Evolutionary conservation across 1,139 yeast genomes (phyloP).

Genomic region (Scheffersomyces segobiensis): DNA sequence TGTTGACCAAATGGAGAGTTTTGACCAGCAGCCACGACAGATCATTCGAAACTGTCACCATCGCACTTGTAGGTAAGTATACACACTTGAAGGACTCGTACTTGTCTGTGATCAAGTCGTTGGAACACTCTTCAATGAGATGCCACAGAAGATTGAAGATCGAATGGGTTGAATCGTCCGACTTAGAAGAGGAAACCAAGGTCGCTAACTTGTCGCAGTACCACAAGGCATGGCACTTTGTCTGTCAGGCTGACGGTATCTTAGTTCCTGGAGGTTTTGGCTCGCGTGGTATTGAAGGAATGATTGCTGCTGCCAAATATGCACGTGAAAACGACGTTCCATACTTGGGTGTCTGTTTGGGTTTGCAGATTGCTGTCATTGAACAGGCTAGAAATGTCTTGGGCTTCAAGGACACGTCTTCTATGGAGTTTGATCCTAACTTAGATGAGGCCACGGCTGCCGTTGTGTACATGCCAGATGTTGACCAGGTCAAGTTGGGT

Average conservation of each 20-base stretch:
- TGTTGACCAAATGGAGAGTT: conserved; percentile 77
- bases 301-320: conserved; percentile 96
- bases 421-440: conserved; percentile 78
- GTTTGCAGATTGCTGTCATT: conserved; percentile 95
- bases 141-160: conserved; percentile 82
- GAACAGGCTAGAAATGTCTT: conserved; percentile 86
- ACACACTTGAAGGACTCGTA: conserved; percentile 94
- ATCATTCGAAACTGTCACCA: conserved; percentile 82
- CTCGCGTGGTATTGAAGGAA: conserved; percentile 95
- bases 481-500: conserved; percentile 92
- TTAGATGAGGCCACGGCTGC: conserved; percentile 67
- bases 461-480: conserved; percentile 98
- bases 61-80: conserved; percentile 96
- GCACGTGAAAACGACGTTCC: conserved; percentile 96
- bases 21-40: conserved; percentile 79
- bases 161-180: conserved; percentile 94
- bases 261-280: conserved; percentile 99
- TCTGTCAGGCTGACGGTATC: conserved; percentile 95
- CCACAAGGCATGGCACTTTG: conserved; percentile 94
- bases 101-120: conserved; percentile 89
- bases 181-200: conserved; percentile 76
- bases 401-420: conserved; percentile 68
- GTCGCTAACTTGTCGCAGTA: conserved; percentile 67
- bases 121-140: conserved; percentile 93
- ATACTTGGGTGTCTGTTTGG: conserved; percentile 94